These are phyloP conservation scores for Fusarium devonianum DNA, from an alignment of 2,329 filamentous ascomycete genomes.

Conservation along the genomic window DNA sequence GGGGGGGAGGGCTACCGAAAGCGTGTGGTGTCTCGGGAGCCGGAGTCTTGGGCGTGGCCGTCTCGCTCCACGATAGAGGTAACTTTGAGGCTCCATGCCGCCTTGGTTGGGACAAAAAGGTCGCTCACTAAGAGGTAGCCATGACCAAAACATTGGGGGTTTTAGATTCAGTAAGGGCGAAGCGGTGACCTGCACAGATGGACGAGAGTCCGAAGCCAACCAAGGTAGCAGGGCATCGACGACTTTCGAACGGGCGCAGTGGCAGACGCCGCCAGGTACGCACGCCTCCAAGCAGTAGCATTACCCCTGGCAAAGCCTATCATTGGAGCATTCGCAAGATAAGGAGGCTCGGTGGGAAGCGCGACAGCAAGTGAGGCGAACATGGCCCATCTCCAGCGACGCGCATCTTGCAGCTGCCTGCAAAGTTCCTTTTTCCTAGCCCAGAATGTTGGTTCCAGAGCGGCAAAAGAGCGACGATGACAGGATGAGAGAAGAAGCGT, in stretches of 20 bases:
- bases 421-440: conserved; percentile 8
- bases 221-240: conserved; percentile 2
- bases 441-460: not conserved
- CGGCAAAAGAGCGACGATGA: not conserved
- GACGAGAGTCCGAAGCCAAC: not conserved
- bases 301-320: conserved; percentile 1
- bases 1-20: too few relatives aligned
- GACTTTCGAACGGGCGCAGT: conserved; percentile 20
- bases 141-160: too few relatives aligned
- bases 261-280: conserved; percentile 18
- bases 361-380: conserved; percentile 14
- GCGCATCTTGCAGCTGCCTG: conserved; percentile 15
- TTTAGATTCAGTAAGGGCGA: conserved; percentile 2
- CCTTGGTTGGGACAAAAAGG: too few relatives aligned
- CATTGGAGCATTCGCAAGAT: conserved; percentile 24
- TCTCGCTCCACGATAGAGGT: too few relatives aligned
- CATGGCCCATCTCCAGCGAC: conserved; percentile 9
- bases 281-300: conserved; percentile 18
- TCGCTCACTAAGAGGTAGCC: conserved; percentile 8
- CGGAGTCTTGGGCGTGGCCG: conserved; percentile 7
- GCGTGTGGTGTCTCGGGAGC: too few relatives aligned
- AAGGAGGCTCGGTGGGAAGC: conserved; percentile 24
- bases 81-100: conserved; percentile 6
- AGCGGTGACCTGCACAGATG: conserved; percentile 5
- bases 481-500: not conserved